Percentiles rank a stretch among this genome's conserved stretches.
Evolutionary conservation across 2,329 filamentous ascomycete genomes (phyloP).

Genomic region (Fusarium tupiense): DNA sequence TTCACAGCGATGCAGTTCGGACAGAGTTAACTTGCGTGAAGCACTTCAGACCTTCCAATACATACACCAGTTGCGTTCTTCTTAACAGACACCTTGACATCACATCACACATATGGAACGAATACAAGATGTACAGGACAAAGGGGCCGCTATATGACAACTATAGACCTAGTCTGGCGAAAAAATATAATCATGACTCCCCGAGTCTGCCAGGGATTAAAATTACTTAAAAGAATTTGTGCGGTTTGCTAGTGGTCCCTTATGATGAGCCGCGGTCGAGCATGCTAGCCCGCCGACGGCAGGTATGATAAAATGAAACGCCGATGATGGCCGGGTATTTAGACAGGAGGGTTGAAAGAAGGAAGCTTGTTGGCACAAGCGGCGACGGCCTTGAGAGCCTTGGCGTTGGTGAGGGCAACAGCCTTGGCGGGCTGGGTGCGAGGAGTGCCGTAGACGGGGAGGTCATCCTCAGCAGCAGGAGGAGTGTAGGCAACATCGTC

Average conservation of each 20-base stretch:
- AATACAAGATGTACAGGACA: not conserved
- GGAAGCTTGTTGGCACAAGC: slow-evolving; percentile 31
- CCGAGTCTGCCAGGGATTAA: slow-evolving; percentile 37
- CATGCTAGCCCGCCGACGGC: not conserved
- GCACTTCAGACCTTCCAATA: not conserved
- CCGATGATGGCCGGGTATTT: slow-evolving; percentile 14
- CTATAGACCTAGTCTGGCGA: slow-evolving; percentile 40
- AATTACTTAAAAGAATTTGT: slow-evolving; percentile 38
- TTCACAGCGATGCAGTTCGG: not conserved
- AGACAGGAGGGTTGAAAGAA: slow-evolving; percentile 28
- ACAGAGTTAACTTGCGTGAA: not conserved
- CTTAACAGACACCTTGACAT: not conserved
- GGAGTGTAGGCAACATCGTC: slow-evolving; percentile 44
- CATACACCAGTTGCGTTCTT: not conserved
- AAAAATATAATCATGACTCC: slow-evolving; percentile 34
- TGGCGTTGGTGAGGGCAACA: slow-evolving; percentile 25
- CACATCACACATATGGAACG: not conserved
- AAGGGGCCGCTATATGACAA: slow-evolving; percentile 34
- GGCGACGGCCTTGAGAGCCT: slow-evolving; percentile 34
- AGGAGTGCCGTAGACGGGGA: slow-evolving; percentile 43
- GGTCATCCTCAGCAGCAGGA: slow-evolving; percentile 37
- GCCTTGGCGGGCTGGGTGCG: slow-evolving; percentile 31
- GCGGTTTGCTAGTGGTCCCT: slow-evolving; percentile 37
- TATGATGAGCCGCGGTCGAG: slow-evolving; percentile 7
- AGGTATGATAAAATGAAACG: slow-evolving; percentile 18